phyloP scores from a whole-genome alignment of 2,329 filamentous ascomycete genomes.

The Furcasterigmium furcatum region DNA sequence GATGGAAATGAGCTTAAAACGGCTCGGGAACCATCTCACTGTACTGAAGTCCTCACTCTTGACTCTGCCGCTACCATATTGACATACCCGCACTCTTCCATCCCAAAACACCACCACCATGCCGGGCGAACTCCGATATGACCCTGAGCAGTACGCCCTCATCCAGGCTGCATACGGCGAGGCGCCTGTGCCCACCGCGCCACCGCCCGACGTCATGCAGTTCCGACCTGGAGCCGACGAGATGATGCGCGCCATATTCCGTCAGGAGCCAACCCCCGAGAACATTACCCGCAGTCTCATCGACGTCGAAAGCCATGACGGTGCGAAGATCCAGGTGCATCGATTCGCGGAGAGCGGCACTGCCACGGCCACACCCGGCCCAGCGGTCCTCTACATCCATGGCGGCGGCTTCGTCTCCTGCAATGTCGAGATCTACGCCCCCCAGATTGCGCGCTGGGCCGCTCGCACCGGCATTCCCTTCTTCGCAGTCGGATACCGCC shows the following conservation, averaged over 20 bases:
- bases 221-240: neutral
- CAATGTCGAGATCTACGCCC: slow-evolving; percentile 19
- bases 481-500: slow-evolving; percentile 35
- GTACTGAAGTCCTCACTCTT: too few relatives aligned
- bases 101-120: neutral
- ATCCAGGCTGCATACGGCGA: neutral
- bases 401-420: slow-evolving; percentile 36
- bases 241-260: neutral
- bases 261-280: neutral
- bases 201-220: neutral
- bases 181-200: neutral
- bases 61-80: too few relatives aligned
- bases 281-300: slow-evolving; percentile 10
- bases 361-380: slow-evolving; percentile 6
- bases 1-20: too few relatives aligned
- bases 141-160: neutral
- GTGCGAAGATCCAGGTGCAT: slow-evolving; percentile 10
- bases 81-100: too few relatives aligned
- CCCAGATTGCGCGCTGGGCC: slow-evolving; percentile 21
- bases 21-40: too few relatives aligned
- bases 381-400: slow-evolving; percentile 33
- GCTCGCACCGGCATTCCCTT: slow-evolving; percentile 25
- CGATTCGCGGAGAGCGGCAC: slow-evolving; percentile 10
- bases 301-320: slow-evolving; percentile 12
- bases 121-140: neutral